Base-by-base conservation (phyloP, 148 eudicot species). In the Camellia japonica region DNA sequence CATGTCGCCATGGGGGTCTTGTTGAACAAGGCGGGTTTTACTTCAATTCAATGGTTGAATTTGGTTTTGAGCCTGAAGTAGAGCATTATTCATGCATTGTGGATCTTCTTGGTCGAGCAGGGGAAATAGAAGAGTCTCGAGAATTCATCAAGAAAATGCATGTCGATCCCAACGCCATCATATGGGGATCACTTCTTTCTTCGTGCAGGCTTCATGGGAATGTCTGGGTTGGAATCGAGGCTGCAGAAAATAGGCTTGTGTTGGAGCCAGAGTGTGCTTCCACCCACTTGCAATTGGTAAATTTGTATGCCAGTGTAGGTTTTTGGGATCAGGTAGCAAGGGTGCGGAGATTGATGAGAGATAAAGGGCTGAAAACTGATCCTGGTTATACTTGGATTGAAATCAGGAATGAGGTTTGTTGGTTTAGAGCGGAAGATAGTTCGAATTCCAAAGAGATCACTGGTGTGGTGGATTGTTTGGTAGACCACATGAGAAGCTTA, bases 1-100 rank as follows among this genome's bases (percentile, higher is more conserved):
- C 88, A 51, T 89, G 91, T 77, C 86, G 88, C 66, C 91, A 88
- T 83, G 82, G 74, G 47, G 91, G 88, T 77, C 83, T 88, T 77
- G 84, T 89, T 41, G 56, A 83, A 61, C 72, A 85, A 77, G 89
- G 88, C 16, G 79, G 70, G 12, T 5, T 69, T 63, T 85, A 83
- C 81, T 87, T 87, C 71, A 54, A 80, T 41, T 85, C 68, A 38
- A 87, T 87, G 87, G 41, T 10, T 13, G 82, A 78, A 62, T 14
- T 60, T 62, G 84, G 87, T 55, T 69, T 87, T 41, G 52, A 64
- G 13, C 86, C 87, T 6, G 79, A 82, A 70, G 16, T 83, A 49
- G 86, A 83, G 47, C 89, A 87, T 60, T 87, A 87, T 68, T 87
- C 88, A 3, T 87, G 90, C 83, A 46, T 87, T 68, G 90, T 87